phyloP scores from a whole-genome alignment of 2,329 filamentous ascomycete genomes.

The Neonectria hederae region DNA sequence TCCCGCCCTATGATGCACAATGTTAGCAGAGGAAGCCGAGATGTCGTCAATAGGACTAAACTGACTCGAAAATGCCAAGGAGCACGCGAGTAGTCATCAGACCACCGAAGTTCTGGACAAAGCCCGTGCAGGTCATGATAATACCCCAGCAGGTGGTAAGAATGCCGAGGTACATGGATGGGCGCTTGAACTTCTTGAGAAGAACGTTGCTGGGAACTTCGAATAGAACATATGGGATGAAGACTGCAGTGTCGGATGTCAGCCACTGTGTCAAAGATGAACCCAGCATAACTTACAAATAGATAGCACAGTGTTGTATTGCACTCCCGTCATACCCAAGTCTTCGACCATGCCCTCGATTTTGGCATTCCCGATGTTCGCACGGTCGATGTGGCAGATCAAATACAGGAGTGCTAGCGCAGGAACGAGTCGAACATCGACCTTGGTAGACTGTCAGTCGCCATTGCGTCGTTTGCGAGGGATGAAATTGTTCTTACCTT shows the following conservation, averaged over 20 bases:
- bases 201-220: constrained; percentile 43
- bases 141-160: constrained; percentile 65
- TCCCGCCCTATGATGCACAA: constrained; percentile 56
- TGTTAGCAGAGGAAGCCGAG: constrained; percentile 1
- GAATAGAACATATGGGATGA: constrained; percentile 36
- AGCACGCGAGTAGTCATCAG: constrained; percentile 71
- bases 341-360: constrained; percentile 52
- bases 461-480: not conserved
- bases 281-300: constrained; percentile 72
- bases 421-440: constrained; percentile 50
- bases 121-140: constrained; percentile 71
- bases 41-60: constrained; percentile 7
- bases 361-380: constrained; percentile 63
- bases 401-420: constrained; percentile 67
- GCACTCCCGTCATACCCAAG: constrained; percentile 59
- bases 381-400: constrained; percentile 65
- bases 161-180: constrained; percentile 36
- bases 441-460: constrained; percentile 18
- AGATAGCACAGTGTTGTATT: constrained; percentile 65
- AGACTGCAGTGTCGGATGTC: constrained; percentile 14
- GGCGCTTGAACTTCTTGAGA: constrained; percentile 39
- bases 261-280: not conserved
- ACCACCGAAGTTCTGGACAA: constrained; percentile 66
- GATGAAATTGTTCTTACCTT: constrained; percentile 17
- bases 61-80: constrained; percentile 70